These are phyloP conservation scores for Penicillium coprophilum DNA, from an alignment of 495 filamentous ascomycete genomes.

Conservation along the genomic window DNA sequence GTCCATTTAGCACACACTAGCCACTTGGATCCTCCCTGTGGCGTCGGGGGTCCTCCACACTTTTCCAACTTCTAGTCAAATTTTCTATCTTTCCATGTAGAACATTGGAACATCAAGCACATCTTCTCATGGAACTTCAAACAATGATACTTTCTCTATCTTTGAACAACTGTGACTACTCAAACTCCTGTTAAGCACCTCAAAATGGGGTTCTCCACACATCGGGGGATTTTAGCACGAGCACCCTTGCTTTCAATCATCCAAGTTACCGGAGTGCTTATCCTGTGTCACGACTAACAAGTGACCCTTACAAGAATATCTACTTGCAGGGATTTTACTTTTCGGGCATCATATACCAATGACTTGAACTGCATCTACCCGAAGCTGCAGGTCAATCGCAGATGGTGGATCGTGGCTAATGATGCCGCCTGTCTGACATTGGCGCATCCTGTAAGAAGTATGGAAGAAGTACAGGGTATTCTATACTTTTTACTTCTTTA, in stretches of 20 bases:
- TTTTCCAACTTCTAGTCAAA: neutral
- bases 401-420: slow-evolving; percentile 16
- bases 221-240: slow-evolving; percentile 12
- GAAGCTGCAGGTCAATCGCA: slow-evolving; percentile 24
- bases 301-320: neutral
- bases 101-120: no score
- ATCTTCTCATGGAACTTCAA: neutral
- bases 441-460: neutral
- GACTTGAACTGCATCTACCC: neutral
- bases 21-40: slow-evolving; percentile 14
- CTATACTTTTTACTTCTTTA: neutral
- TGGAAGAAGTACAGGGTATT: neutral
- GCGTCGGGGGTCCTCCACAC: slow-evolving; percentile 10
- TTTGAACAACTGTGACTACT: neutral
- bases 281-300: neutral
- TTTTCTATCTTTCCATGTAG: neutral
- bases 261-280: neutral
- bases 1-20: slow-evolving; percentile 14
- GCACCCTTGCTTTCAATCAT: neutral
- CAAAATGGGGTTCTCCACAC: slow-evolving; percentile 12
- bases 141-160: neutral
- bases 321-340: neutral
- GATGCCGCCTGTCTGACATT: slow-evolving; percentile 4
- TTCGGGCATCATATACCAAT: neutral
- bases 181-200: neutral